These are phyloP conservation scores for Geotrichum europaeum DNA, from an alignment of 1,139 yeast genomes.

Conservation along the genomic window DNA sequence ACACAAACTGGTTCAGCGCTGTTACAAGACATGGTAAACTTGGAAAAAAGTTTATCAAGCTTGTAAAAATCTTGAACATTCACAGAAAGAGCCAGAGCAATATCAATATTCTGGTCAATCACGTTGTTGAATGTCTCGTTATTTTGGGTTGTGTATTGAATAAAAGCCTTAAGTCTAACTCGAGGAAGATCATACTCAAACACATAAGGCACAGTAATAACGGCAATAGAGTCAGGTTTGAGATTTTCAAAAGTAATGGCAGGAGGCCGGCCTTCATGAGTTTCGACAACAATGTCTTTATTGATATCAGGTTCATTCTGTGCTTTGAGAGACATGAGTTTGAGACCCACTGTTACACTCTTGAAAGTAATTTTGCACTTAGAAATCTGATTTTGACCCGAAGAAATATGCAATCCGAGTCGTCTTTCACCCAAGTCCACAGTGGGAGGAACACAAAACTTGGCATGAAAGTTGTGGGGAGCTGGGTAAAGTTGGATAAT, in stretches of 20 bases:
- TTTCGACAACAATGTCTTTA: not conserved
- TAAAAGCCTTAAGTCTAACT: slow-evolving; percentile 13
- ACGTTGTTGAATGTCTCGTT: slow-evolving; percentile 21
- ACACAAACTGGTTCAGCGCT: slow-evolving; percentile 52
- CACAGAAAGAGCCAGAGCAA: slow-evolving; percentile 51
- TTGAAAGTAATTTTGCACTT: slow-evolving; percentile 18
- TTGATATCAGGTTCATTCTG: slow-evolving; percentile 7
- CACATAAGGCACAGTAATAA: slow-evolving; percentile 17
- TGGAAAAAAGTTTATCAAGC: slow-evolving; percentile 50
- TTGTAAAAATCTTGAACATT: slow-evolving; percentile 73
- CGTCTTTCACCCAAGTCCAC: slow-evolving; percentile 23
- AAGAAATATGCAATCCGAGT: slow-evolving; percentile 20
- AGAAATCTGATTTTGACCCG: slow-evolving; percentile 18
- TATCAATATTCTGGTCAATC: slow-evolving; percentile 22
- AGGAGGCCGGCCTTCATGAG: slow-evolving; percentile 17
- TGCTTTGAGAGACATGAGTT: slow-evolving; percentile 17
- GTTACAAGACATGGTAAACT: slow-evolving; percentile 61
- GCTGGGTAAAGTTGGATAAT: slow-evolving; percentile 24
- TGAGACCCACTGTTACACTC: slow-evolving; percentile 20
- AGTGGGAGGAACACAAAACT: slow-evolving; percentile 19
- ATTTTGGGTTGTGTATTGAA: slow-evolving; percentile 22
- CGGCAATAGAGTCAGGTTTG: not conserved
- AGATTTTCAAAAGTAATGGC: slow-evolving; percentile 10
- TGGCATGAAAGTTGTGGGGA: slow-evolving; percentile 23
- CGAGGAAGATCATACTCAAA: slow-evolving; percentile 12